Evolutionary conservation across 2,329 filamentous ascomycete species (phyloP).

Genomic region (Neofusicoccum sp.): DNA sequence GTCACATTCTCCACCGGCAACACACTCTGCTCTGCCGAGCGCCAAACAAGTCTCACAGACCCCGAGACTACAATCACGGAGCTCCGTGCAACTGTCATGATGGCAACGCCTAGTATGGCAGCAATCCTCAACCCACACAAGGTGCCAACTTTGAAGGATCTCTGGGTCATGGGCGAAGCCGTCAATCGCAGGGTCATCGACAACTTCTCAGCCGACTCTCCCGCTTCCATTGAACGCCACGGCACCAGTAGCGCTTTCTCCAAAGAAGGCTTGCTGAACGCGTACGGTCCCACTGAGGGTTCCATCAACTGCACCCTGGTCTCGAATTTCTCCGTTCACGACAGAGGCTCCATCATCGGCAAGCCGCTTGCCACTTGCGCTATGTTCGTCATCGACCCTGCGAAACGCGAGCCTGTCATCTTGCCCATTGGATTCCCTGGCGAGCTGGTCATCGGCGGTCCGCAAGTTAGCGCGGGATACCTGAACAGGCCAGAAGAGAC

Average conservation of each 20-base stretch:
- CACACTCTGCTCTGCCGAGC: constrained; percentile 73
- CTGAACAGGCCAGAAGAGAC: constrained; percentile 66
- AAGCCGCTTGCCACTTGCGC: constrained; percentile 75
- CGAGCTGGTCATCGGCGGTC: constrained; percentile 75
- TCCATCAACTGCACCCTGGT: constrained; percentile 86
- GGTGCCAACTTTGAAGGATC: constrained; percentile 70
- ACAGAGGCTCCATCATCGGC: constrained; percentile 76
- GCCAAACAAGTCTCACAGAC: constrained; percentile 74
- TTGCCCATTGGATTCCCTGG: constrained; percentile 48
- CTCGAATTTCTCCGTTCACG: constrained; percentile 56
- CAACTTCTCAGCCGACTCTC: constrained; percentile 28
- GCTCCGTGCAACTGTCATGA: constrained; percentile 74
- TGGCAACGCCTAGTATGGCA: constrained; percentile 83
- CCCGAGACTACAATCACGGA: constrained; percentile 67
- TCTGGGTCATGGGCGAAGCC: constrained; percentile 81
- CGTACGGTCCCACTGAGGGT: constrained; percentile 82
- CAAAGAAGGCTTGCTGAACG: constrained; percentile 69
- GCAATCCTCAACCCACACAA: constrained; percentile 68
- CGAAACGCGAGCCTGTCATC: constrained; percentile 36
- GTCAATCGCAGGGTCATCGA: constrained; percentile 59
- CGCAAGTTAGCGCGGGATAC: constrained; percentile 75
- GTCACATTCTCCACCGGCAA: constrained; percentile 79
- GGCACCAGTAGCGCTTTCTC: constrained; percentile 50
- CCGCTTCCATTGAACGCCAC: constrained; percentile 61
- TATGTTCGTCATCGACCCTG: constrained; percentile 61